Conservation (phyloP, 495 filamentous ascomycete species). For the Daldinia loculata region DNA sequence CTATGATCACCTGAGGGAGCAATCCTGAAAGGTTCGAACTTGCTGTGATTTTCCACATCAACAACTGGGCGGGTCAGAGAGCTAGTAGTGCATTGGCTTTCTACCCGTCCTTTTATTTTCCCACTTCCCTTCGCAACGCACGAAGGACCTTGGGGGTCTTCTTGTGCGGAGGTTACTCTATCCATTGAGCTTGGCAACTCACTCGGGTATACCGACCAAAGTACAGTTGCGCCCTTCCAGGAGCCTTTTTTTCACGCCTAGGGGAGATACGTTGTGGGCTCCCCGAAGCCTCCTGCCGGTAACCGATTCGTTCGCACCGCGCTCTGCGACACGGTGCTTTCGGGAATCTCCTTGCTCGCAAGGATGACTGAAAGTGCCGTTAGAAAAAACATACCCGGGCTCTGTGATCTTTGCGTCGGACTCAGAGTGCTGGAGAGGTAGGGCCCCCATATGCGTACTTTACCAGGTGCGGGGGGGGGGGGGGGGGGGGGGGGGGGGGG, state of each 20-base stretch:
- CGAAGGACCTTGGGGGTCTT: background rate
- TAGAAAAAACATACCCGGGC: constrained; percentile 3
- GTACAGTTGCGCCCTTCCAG: too few relatives aligned
- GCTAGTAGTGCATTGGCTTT: constrained; percentile 4
- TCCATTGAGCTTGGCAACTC: too few relatives aligned
- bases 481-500: too few relatives aligned
- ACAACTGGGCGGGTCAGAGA: background rate
- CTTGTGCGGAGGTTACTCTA: too few relatives aligned
- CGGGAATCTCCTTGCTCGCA: background rate
- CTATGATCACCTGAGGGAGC: background rate
- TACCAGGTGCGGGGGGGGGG: background rate
- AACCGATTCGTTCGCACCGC: background rate
- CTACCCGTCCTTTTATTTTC: background rate
- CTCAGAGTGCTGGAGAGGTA: background rate
- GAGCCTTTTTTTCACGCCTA: background rate
- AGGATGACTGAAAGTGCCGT: background rate
- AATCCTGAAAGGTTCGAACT: background rate
- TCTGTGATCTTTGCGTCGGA: background rate
- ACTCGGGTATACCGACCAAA: too few relatives aligned
- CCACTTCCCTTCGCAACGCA: background rate
- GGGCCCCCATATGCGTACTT: background rate
- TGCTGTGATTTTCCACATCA: background rate
- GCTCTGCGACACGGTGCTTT: background rate
- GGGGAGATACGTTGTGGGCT: constrained; percentile 1
- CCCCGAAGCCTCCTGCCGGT: background rate